Evolutionary conservation across 2,329 filamentous ascomycete species (phyloP), one percentile per base, ranked within the genome.

Genomic region (Trichoderma simmonsii): DNA sequence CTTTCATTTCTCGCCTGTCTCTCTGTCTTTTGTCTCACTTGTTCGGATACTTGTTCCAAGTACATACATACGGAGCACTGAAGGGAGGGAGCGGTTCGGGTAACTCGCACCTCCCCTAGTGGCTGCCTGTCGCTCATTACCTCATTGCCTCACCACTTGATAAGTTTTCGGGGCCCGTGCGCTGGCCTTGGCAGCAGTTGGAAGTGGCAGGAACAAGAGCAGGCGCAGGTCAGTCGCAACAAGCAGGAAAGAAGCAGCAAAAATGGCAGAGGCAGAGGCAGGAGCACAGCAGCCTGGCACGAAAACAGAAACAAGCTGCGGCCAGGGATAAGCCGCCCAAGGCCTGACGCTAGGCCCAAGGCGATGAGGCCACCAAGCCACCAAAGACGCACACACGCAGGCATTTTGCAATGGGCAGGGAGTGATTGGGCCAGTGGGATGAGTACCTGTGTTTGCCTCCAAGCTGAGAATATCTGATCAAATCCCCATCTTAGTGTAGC

Each of bases 311-410:
- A 48, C 51, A 57, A 57, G 59, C 36, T 28, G 70, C 63, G 51
- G 28, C 63, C 54, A 54, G 62, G 56, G 70, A 68, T 60, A 36
- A 57, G 54, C 66, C 61, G 62, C 48, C 69, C 56, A 21, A 56
- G 70, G 34, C 26, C 43, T 51, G 51, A 26, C 21, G 54, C 70
- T 71, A 71, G 26, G 56, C 63, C 48, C 54, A 36, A 56, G 63
- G 64, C 48, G 48, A 56, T 71, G 70, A 43, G 70, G 70, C 61
- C 70, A 61, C 69, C 62, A 65, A 67, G 70, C 51, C 64, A 67
- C 51, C 64, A 61, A 30, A 60, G 24, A n/a, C 21, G 65, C 30
- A 43, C 60, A 63, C 36, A 63, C 36, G 60, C 60, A 63, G 24
- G 48, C 32, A 67, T 54, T 54, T 54, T 54, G 48, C 21, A 54